Evolutionary conservation across 2,329 filamentous ascomycete genomes (phyloP).

Genomic region (Cladophialophora psammophila): DNA sequence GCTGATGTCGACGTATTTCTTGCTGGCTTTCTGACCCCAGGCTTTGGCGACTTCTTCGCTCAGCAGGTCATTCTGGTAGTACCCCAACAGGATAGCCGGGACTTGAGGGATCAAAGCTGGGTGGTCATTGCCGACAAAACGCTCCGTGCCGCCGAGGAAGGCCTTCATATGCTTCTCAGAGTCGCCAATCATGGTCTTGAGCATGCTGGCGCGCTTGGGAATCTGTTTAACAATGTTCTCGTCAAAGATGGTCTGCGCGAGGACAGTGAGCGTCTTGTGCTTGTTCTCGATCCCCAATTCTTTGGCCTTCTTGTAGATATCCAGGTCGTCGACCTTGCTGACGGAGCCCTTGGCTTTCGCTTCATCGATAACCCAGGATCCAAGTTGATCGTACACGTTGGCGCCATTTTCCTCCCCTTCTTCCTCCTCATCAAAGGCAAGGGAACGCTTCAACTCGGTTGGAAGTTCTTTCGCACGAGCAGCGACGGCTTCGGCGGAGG

Average conservation of each 20-base stretch:
- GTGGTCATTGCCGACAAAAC: slow-evolving; percentile 82
- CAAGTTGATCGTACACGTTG: slow-evolving; percentile 86
- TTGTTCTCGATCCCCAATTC: slow-evolving; percentile 93
- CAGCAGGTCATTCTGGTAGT: slow-evolving; percentile 90
- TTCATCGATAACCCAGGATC: slow-evolving; percentile 85
- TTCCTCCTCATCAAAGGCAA: slow-evolving; percentile 80
- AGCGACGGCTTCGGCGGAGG: slow-evolving; percentile 92
- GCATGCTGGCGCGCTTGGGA: slow-evolving; percentile 78
- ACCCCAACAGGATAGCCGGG: slow-evolving; percentile 84
- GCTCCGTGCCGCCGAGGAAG: slow-evolving; percentile 92
- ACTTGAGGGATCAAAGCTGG: slow-evolving; percentile 79
- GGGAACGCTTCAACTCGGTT: slow-evolving; percentile 91
- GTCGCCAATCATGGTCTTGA: slow-evolving; percentile 84
- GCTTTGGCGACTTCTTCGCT: slow-evolving; percentile 86
- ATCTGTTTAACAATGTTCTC: slow-evolving; percentile 82
- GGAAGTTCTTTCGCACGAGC: slow-evolving; percentile 92
- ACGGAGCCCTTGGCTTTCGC: slow-evolving; percentile 73
- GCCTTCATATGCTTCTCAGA: slow-evolving; percentile 96
- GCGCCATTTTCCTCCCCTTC: slow-evolving; percentile 81
- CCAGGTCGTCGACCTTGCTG: slow-evolving; percentile 82
- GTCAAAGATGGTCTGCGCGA: slow-evolving; percentile 93
- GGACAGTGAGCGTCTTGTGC: slow-evolving; percentile 89
- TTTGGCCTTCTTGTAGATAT: slow-evolving; percentile 96
- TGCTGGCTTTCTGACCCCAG: slow-evolving; percentile 95
- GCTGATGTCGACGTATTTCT: slow-evolving; percentile 92